Evolutionary conservation across 2,329 filamentous ascomycete species (phyloP).

Genomic region (Pestalotiopsis sp.): DNA sequence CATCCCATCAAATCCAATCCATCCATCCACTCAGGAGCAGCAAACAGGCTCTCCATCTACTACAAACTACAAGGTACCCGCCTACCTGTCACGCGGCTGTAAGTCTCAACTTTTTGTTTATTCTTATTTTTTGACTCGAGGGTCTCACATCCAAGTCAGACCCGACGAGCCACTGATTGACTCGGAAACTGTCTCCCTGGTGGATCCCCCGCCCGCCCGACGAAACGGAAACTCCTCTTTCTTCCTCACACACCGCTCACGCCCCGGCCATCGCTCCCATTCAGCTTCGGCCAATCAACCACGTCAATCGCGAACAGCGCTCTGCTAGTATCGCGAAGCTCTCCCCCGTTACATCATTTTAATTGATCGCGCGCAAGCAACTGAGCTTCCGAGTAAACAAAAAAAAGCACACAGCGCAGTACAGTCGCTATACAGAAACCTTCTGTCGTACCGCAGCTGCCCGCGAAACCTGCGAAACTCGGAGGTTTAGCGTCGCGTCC

Average conservation of each 20-base stretch:
- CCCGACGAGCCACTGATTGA: neutral
- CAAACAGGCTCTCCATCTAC: neutral
- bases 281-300: constrained; percentile 32
- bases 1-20: neutral
- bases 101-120: neutral
- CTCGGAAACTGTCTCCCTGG: neutral
- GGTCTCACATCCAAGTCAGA: neutral
- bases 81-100: neutral
- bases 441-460: neutral
- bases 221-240: neutral
- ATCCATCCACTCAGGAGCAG: constrained; percentile 6
- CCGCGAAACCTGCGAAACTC: neutral
- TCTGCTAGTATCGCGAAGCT: constrained; percentile 21
- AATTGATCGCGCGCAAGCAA: constrained; percentile 15
- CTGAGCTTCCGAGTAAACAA: constrained; percentile 23
- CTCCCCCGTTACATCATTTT: constrained; percentile 31
- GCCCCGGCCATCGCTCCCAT: constrained; percentile 14
- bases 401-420: constrained; percentile 12
- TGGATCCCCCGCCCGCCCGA: neutral
- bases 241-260: constrained; percentile 4
- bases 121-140: neutral
- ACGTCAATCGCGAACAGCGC: constrained; percentile 29
- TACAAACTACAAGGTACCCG: neutral
- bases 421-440: neutral
- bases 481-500: neutral